Base-by-base conservation (phyloP, 495 filamentous ascomycete genomes). In the Tuber borchii region DNA sequence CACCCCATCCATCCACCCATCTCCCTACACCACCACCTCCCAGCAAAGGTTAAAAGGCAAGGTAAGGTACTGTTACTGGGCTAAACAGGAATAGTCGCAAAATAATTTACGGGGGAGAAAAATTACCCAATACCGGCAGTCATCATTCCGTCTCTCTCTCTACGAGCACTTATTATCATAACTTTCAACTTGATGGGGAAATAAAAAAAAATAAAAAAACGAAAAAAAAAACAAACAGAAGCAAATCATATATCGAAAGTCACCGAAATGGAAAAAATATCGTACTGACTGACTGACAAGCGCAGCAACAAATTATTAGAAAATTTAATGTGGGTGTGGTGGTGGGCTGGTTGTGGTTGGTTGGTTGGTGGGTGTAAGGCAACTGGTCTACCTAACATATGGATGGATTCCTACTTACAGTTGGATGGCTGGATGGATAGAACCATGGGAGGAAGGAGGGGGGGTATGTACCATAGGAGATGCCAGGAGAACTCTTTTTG, bases 331-430 rank as follows among this genome's bases (percentile, higher is more conserved):
- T 61, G 51, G 51, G 51, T 61, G 51, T 37, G 34, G 34, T 37
- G 51, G 51, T 56, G 46, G 46, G 46, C 20, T 48, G 46, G 46
- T 48, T 48, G 39, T 40, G 39, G 39, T 40, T 40, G 39, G 3
- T 40, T 4, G 39, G 76, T 70, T 37, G 34, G 34, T n/a, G n/a
- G 76, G 73, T 76, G 78, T 75, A 79, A 75, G 73, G 76, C 73
- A 79, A 46, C n/a, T n/a, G n/a, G n/a, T n/a, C 69, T 79, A 79
- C 76, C 61, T 79, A 51, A 51, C 46, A 73, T 73, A n/a, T n/a
- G n/a, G n/a, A 79, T 79, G 51, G 51, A 19, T 61, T 16, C 51
- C 51, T 61, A 61, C 51, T n/a, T 31, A 61, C 3, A 26, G 51
- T 61, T 61, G 51, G 51, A 26, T n/a, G 51, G 51, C 9, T 4